Evolutionary conservation across 768 basidiomycete genomes (phyloP), one percentile per base, ranked within the genome.

Genomic region (Tylopilus subfusipes): DNA sequence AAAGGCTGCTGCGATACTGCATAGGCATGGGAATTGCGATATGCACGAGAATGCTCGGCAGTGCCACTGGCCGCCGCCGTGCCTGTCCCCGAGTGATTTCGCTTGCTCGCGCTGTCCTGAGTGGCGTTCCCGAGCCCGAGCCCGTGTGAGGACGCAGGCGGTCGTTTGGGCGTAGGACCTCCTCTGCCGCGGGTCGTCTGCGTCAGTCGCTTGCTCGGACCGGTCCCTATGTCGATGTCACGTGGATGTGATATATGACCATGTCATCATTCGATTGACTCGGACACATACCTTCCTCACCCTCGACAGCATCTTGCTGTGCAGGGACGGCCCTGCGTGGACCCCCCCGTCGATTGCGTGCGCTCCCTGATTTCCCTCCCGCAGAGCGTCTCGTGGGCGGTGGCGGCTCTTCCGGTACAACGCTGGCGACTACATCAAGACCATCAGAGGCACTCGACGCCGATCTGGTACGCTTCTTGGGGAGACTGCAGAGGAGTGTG

Each of bases 21-120:
- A 67, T 88, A 89, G 22, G 84, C 86, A 78, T 90, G 88, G 56
- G 86, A 83, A 72, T 85, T 86, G 63, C 83, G 85, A 69, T 88
- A 89, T 54, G 86, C 82, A 55, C 85, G 81, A 50, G 85, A 78
- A 55, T 73, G 73, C 58, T 82, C 82, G 58, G 74, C 73, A 47
- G 73, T 63, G 60, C 69, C 70, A 39, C 72, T 70, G 52, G 72
- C 68, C 50, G 72, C 65, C 12, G 60, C 57, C 36, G n/a, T n/a
- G n/a, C 73, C 76, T 16, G 66, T 54, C 48, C 69, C 69, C 24
- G 67, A 63, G 60, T 80, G 79, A 63, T 76, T 77, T 52, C 86
- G 80, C 57, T 80, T 78, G 51, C 67, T 75, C 25, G 70, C 73
- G 57, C 73, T 76, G 36, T 83, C 85, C 58, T 76, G 76, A 54